Conservation (phyloP, 1,284 basidiomycete genomes). For the Fomitopsis palustris region DNA sequence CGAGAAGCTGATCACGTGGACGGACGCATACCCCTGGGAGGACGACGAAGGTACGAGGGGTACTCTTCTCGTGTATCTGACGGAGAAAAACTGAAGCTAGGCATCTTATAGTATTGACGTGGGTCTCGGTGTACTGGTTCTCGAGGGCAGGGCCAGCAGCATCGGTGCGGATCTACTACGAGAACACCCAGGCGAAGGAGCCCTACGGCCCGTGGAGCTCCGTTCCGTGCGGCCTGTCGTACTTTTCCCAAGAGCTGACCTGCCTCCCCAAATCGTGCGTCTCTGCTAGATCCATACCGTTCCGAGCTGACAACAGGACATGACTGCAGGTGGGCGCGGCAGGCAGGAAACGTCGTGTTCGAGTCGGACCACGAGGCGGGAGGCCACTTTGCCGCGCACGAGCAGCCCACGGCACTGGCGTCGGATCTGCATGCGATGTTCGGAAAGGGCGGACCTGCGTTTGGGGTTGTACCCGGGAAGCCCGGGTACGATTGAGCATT, state of each 20-base stretch:
- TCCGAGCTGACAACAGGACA: neutral
- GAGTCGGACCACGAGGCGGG: constrained; percentile 23
- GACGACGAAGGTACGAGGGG: constrained; percentile 43
- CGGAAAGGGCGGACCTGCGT: constrained; percentile 17
- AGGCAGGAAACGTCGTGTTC: constrained; percentile 25
- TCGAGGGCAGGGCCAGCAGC: constrained; percentile 36
- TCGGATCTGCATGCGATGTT: constrained; percentile 27
- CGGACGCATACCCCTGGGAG: constrained; percentile 47
- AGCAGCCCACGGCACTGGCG: constrained; percentile 23
- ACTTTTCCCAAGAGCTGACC: constrained; percentile 30
- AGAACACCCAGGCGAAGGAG: constrained; percentile 13
- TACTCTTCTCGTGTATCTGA: neutral
- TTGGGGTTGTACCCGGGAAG: constrained; percentile 13
- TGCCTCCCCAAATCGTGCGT: neutral
- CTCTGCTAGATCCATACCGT: neutral
- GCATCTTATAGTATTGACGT: constrained; percentile 30
- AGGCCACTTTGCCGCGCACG: constrained; percentile 30
- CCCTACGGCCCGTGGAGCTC: constrained; percentile 6
- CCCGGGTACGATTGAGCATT: constrained; percentile 17
- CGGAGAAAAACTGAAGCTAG: neutral
- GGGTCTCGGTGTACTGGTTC: constrained; percentile 39
- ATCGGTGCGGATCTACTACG: constrained; percentile 38
- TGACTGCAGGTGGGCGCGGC: constrained; percentile 17
- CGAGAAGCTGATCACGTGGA: constrained; percentile 52
- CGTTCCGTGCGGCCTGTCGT: constrained; percentile 30